Evolutionary conservation across 2,329 filamentous ascomycete genomes (phyloP).

Genomic region (Scopulariopsis brevicaulis): DNA sequence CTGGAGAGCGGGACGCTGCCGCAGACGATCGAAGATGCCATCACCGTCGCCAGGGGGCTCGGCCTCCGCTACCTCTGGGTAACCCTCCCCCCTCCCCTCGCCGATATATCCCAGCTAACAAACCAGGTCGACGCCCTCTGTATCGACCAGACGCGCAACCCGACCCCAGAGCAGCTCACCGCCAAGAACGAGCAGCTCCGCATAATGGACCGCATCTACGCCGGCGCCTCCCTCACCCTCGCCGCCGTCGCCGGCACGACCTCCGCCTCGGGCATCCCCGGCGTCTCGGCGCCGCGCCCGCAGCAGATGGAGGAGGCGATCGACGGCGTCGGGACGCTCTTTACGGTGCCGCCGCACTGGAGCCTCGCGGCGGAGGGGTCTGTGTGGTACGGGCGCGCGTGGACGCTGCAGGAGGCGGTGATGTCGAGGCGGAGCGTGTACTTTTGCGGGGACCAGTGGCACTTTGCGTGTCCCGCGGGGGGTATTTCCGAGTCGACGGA

Average conservation of each 20-base stretch:
- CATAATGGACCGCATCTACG: background rate
- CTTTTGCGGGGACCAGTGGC: background rate
- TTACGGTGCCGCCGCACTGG: background rate
- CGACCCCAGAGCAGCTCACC: background rate
- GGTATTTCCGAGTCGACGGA: background rate
- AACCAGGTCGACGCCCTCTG: background rate
- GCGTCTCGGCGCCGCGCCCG: slow-evolving; percentile 7
- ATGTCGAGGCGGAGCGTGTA: background rate
- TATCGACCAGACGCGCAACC: background rate
- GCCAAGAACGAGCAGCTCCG: background rate
- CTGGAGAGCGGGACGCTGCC: background rate
- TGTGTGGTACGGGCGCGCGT: background rate
- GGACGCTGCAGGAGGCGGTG: background rate
- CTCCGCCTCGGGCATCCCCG: slow-evolving; percentile 10
- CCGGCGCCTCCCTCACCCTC: background rate
- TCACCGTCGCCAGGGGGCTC: background rate
- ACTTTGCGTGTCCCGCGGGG: background rate
- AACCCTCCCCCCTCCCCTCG: background rate
- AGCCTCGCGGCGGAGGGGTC: background rate
- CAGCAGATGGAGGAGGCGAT: background rate
- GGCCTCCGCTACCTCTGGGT: slow-evolving; percentile 3
- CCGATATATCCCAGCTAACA: background rate
- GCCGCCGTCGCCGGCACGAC: slow-evolving; percentile 8
- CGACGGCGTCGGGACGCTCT: background rate
- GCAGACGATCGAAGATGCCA: slow-evolving; percentile 2